Evolutionary conservation across 2,329 filamentous ascomycete species (phyloP).

Genomic region (Alternaria gaisen): DNA sequence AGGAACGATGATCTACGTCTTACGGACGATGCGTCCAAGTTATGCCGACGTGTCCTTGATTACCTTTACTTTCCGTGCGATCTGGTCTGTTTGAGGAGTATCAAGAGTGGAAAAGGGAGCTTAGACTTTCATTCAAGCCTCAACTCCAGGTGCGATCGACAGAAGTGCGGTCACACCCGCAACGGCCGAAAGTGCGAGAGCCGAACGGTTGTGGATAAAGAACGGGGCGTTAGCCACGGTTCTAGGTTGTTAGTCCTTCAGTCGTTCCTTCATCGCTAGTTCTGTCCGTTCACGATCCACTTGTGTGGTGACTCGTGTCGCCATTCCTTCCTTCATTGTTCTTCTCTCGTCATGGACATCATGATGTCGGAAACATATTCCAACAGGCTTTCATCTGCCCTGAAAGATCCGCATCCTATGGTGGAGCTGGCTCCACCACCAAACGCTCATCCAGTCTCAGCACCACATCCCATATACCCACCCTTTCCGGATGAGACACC

Average conservation of each 20-base stretch:
- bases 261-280: conserved; percentile 1
- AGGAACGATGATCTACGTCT: background rate
- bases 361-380: conserved; percentile 9
- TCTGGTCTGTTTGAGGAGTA: background rate
- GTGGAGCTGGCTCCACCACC: conserved; percentile 28
- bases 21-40: background rate
- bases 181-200: conserved; percentile 3
- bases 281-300: conserved; percentile 6
- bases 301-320: conserved; percentile 5
- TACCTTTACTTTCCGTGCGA: background rate
- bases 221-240: background rate
- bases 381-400: conserved; percentile 5
- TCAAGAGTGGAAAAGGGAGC: background rate
- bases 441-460: conserved; percentile 19
- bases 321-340: background rate
- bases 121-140: conserved; percentile 7
- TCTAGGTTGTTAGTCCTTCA: background rate
- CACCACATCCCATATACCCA: conserved; percentile 20
- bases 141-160: conserved; percentile 2
- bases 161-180: conserved; percentile 4
- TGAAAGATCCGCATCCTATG: conserved; percentile 20
- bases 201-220: background rate
- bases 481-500: conserved; percentile 1
- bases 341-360: conserved; percentile 3
- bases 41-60: background rate